phyloP scores from a whole-genome alignment of 2,329 filamentous ascomycete genomes.

The Penicillium sp. region DNA sequence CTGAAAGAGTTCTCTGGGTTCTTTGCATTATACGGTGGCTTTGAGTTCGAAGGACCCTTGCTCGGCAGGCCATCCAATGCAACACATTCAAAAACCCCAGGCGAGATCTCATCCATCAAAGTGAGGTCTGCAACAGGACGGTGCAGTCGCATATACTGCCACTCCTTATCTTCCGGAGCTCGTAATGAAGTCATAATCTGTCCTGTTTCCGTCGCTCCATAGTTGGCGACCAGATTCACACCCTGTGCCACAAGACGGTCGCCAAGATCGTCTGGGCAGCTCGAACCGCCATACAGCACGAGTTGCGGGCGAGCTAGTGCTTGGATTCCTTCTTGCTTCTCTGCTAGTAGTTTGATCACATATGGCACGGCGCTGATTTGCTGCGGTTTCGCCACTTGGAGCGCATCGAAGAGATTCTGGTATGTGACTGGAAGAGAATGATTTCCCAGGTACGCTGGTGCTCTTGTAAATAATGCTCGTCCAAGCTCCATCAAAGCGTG shows the following conservation, averaged over 20 bases:
- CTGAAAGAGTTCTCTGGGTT: conserved; percentile 58
- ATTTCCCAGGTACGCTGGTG: conserved; percentile 55
- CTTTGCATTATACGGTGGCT: conserved; percentile 28
- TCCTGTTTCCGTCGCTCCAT: conserved; percentile 57
- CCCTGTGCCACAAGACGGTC: conserved; percentile 53
- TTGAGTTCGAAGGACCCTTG: conserved; percentile 49
- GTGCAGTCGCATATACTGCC: conserved; percentile 58
- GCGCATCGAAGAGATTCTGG: conserved; percentile 43
- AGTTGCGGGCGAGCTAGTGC: conserved; percentile 49
- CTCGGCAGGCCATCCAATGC: conserved; percentile 38
- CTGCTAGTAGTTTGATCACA: conserved; percentile 61
- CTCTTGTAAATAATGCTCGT: conserved; percentile 52
- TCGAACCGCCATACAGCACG: conserved; percentile 58
- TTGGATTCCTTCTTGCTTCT: conserved; percentile 55
- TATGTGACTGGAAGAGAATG: conserved; percentile 56
- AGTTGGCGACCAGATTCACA: conserved; percentile 49
- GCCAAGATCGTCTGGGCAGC: conserved; percentile 60
- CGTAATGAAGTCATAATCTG: conserved; percentile 62
- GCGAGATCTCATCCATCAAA: conserved; percentile 38
- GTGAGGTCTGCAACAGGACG: conserved; percentile 45
- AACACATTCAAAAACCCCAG: conserved; percentile 41
- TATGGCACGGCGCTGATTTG: conserved; percentile 63
- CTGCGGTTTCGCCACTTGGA: conserved; percentile 24
- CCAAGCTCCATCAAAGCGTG: conserved; percentile 58
- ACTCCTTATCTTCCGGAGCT: conserved; percentile 54